A percentile compares a stretch with the other conserved stretches of the same genome.
Evolutionary conservation across 129 eudicot genomes (phyloP).

Genomic region (Flaveria trinervia): DNA sequence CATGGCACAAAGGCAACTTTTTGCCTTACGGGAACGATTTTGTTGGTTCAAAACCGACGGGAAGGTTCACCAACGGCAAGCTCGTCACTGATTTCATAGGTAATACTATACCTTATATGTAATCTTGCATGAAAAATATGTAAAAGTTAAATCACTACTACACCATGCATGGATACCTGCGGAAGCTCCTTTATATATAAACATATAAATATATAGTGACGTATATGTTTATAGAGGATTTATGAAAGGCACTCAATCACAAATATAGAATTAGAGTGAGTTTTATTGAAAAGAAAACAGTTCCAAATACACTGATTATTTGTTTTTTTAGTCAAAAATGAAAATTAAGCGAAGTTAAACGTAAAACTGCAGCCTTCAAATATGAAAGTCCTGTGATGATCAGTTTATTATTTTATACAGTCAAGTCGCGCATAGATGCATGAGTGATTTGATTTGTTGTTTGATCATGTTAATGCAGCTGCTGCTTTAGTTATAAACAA

Average conservation of each 20-base stretch:
- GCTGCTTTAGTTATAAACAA: slow-evolving; percentile 45
- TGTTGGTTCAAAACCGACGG: slow-evolving; percentile 43
- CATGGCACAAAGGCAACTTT: slow-evolving; percentile 54
- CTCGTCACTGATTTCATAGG: slow-evolving; percentile 76
- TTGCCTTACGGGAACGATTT: slow-evolving; percentile 73
- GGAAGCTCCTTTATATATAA: background rate
- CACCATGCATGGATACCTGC: background rate
- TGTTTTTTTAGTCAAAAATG: no score
- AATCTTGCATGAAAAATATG: background rate
- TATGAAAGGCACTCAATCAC: no score
- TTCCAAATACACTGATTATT: no score
- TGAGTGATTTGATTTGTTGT: background rate
- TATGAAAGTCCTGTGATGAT: no score
- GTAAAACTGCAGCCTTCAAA: no score
- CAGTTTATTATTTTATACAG: no score
- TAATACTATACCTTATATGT: background rate
- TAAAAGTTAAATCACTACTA: background rate
- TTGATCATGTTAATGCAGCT: slow-evolving; percentile 28
- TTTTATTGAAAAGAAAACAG: no score
- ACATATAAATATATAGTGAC: no score
- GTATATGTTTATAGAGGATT: no score
- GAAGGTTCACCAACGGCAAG: slow-evolving; percentile 79
- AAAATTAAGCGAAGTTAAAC: no score
- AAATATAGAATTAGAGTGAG: no score
- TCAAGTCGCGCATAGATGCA: no score